Evolutionary conservation across 2,329 filamentous ascomycete genomes (phyloP).

Genomic region (Thyridium curvatum): DNA sequence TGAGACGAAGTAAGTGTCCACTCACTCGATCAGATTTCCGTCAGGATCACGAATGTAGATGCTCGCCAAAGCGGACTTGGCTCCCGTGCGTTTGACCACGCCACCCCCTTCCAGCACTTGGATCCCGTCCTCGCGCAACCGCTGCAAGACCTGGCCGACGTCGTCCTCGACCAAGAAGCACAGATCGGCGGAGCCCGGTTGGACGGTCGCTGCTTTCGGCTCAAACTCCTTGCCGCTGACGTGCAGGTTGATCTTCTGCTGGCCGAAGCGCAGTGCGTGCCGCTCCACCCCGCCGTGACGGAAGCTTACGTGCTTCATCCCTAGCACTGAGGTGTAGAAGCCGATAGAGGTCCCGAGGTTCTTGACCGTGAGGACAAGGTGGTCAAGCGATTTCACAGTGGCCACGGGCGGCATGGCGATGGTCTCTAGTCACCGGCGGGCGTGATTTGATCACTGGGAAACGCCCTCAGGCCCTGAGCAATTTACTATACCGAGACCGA

Average conservation of each 20-base stretch:
- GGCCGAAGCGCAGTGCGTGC: conserved; percentile 49
- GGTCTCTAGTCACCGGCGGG: too few species aligned
- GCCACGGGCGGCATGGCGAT: too few species aligned
- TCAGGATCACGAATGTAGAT: conserved; percentile 57
- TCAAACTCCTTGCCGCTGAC: conserved; percentile 51
- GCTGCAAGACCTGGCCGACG: conserved; percentile 36
- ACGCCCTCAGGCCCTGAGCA: too few species aligned
- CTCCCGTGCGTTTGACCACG: conserved; percentile 49
- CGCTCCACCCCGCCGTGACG: conserved; percentile 27
- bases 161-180: conserved; percentile 50
- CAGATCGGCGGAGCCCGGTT: conserved; percentile 51
- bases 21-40: conserved; percentile 56
- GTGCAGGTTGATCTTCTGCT: conserved; percentile 57
- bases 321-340: conserved; percentile 50
- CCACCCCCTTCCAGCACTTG: conserved; percentile 42
- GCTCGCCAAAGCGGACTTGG: conserved; percentile 46
- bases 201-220: conserved; percentile 46
- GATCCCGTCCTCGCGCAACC: conserved; percentile 34
- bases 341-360: conserved; percentile 39
- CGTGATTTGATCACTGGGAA: too few species aligned
- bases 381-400: conserved; percentile 39
- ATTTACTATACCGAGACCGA: too few species aligned
- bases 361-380: conserved; percentile 53
- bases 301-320: conserved; percentile 51
- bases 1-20: conserved; percentile 4